These are phyloP conservation scores for Saussurea involucrata DNA, from an alignment of 129 eudicot species.

Conservation along the genomic window DNA sequence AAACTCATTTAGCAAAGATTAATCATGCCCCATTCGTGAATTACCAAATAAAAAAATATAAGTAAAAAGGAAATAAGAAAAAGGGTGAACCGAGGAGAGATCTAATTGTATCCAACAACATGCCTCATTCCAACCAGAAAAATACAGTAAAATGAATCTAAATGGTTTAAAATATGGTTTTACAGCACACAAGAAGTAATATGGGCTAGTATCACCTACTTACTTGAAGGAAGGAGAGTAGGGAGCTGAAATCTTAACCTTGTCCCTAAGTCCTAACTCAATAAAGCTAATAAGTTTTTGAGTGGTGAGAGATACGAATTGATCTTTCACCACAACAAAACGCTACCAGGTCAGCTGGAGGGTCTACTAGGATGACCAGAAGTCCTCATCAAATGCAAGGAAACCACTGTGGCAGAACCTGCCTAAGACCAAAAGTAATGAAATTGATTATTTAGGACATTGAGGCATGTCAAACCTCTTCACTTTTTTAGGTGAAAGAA, in stretches of 20 bases:
- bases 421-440: background rate
- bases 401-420: conserved; percentile 4
- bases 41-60: background rate
- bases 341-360: background rate
- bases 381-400: background rate
- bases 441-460: background rate
- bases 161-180: background rate
- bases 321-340: background rate
- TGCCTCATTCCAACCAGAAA: background rate
- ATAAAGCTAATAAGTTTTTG: background rate
- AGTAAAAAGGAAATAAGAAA: background rate
- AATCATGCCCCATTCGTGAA: background rate
- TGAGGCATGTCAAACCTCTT: background rate
- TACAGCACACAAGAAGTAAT: background rate
- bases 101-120: conserved; percentile 1
- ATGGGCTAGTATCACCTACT: background rate
- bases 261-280: background rate
- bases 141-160: background rate
- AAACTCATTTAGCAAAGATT: background rate
- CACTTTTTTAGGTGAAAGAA: background rate
- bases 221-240: background rate
- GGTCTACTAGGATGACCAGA: background rate
- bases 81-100: conserved; percentile 9
- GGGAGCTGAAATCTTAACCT: background rate
- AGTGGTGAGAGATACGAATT: background rate